Evolutionary conservation across 2,329 filamentous ascomycete species (phyloP), one percentile per base, ranked within the genome.

Genomic region (Venturia aucupariae): DNA sequence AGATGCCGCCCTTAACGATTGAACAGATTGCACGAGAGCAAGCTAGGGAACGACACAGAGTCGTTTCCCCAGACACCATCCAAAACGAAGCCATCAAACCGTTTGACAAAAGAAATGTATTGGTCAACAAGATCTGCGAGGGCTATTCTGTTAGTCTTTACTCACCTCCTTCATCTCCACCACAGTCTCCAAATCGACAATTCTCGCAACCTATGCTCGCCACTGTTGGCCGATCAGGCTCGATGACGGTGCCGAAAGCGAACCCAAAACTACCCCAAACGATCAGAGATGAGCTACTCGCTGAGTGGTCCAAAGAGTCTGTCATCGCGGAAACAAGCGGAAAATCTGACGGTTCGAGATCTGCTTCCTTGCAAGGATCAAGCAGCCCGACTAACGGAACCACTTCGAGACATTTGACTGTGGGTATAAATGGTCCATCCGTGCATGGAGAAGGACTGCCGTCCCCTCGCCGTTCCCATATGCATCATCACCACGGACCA

Each of bases 231-330:
- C 67, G 60, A 19, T 30, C 59, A 39, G 38, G 30, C 17, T 46
- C 63, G 10, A 32, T 55, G 32, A 44, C 61, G 24, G 15, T 17
- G 10, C 60, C 61, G 22, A 65, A 54, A 35, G 27, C 54, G 15
- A 48, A 62, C 35, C 70, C 68, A 66, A 73, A 87, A 65, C 78
- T 96, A 2, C 89, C 91, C 0, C 74, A 78, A 19, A 81, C 79
- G 35, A 84, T 91, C 69, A 86, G 83, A 68, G 90, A 94, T 67
- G 84, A 90, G 68, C 90, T 97, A 83, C 78, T 91, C 65, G 80
- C 84, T 24, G 84, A 90, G 60, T 97, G 93, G 93, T 88, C 86
- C 46, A 86, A 87, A 71, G 92, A 96, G 27, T 77, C 80, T 17
- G 89, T 89, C 39, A 78, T 94, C 62, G 83, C 86, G 13, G 81